phyloP scores from a whole-genome alignment of 148 eudicot species.

The Silene conica region DNA sequence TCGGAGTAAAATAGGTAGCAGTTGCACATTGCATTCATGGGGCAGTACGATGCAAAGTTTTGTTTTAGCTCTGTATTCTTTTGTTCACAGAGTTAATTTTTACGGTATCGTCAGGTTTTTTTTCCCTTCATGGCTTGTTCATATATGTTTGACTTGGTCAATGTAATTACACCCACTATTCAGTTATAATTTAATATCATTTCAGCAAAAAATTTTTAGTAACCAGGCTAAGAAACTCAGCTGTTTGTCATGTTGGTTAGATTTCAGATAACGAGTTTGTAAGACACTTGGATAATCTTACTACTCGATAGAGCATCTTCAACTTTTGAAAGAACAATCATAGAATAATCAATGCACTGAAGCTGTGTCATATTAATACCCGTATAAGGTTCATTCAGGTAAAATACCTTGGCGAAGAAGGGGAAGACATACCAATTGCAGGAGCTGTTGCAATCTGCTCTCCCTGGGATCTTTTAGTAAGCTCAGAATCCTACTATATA shows the following conservation, averaged over 20 bases:
- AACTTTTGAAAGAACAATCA: background rate
- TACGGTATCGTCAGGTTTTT: background rate
- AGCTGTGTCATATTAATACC: background rate
- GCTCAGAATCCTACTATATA: slow-evolving; percentile 21
- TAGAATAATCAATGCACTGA: background rate
- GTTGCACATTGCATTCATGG: background rate
- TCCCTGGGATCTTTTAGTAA: slow-evolving; percentile 98
- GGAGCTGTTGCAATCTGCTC: slow-evolving; percentile 90
- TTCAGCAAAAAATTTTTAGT: background rate
- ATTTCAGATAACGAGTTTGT: background rate
- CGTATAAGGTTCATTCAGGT: slow-evolving; percentile 39
- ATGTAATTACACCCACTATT: background rate
- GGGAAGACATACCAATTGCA: slow-evolving; percentile 74
- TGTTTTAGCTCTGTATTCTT: background rate
- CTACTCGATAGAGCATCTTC: background rate
- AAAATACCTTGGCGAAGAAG: slow-evolving; percentile 92
- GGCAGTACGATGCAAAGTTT: background rate
- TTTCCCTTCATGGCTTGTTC: background rate
- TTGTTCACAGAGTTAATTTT: background rate
- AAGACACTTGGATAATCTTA: background rate
- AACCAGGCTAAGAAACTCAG: background rate
- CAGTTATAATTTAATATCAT: background rate
- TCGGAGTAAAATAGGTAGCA: no score
- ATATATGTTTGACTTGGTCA: background rate
- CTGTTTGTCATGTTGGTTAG: background rate